Base-by-base conservation (phyloP, 805 yeast species). In the Starmerella cellae region DNA sequence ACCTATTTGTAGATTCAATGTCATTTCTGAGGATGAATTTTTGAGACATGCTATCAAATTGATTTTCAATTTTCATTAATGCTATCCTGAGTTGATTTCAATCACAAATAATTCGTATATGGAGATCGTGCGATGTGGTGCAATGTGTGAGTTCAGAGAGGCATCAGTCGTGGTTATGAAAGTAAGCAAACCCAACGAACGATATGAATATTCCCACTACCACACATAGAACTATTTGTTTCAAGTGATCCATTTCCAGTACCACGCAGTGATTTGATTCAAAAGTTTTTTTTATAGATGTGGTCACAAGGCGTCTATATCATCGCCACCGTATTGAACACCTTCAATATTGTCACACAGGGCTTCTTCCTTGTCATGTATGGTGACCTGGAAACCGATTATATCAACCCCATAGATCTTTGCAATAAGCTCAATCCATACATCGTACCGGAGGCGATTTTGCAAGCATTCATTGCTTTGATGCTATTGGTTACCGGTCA, bases 381-480 rank as follows among this genome's bases (percentile, higher is more conserved):
- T 37, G 41, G 46, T 20, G 51, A 47, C 26, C 51, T 48, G 17
- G 51, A 47, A 27, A 39, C 43, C 32, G 51, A 46, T 43, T 48
- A 48, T 35, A 46, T 49, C 43, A 50, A 48, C 41, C 46, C 38
- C 41, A 84, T 88, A 56, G 97, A 91, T 63, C 73, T 88, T 53
- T 88, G 98, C 69, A 82, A 82, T 67, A 83, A 82, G 58, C 74
- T 91, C 58, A 91, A 88, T 70, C 77, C 46, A 19, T 79, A 81
- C 67, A 77, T 88, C 55, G 68, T 81, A 32, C 96, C 96, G 38
- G 96, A 91, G 65, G 94, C 93, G 35, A 79, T 69, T 4, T 60
- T 87, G 49, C 95, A 91, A 53, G 56, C 55, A 18, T 66, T 79
- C 50, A 60, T 84, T 48, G 69, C 94, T 9, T 42, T 71, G 2